Evolutionary conservation across 2,329 filamentous ascomycete genomes (phyloP).

Genomic region (Penicillium janthinellum): DNA sequence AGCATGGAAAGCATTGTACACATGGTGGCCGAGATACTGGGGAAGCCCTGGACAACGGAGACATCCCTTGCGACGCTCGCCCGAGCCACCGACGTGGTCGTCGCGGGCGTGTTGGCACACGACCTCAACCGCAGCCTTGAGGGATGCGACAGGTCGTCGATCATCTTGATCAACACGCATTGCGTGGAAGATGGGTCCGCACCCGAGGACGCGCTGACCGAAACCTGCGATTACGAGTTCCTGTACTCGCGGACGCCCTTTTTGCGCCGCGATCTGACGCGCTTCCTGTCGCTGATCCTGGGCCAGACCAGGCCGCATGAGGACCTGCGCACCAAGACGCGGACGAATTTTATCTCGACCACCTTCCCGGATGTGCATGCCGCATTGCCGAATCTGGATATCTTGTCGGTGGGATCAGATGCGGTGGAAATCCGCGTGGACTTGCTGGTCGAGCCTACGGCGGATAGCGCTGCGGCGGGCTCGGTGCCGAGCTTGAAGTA

Average conservation of each 20-base stretch:
- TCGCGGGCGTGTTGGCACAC: constrained; percentile 65
- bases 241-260: constrained; percentile 74
- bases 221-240: constrained; percentile 80
- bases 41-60: constrained; percentile 68
- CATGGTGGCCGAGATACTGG: constrained; percentile 75
- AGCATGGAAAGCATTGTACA: constrained; percentile 74
- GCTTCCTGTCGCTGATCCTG: constrained; percentile 77
- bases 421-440: constrained; percentile 85
- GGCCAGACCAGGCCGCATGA: constrained; percentile 79
- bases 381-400: constrained; percentile 81
- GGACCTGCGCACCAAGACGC: constrained; percentile 67
- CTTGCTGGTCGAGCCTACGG: constrained; percentile 70
- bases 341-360: constrained; percentile 83
- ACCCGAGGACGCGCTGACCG: constrained; percentile 66
- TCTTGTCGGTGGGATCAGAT: constrained; percentile 82
- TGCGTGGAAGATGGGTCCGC: constrained; percentile 71
- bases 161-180: constrained; percentile 75
- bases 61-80: constrained; percentile 58
- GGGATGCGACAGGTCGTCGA: constrained; percentile 58
- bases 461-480: constrained; percentile 60
- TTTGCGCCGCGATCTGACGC: constrained; percentile 72
- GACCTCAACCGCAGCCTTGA: constrained; percentile 61
- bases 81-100: constrained; percentile 60
- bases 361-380: constrained; percentile 85
- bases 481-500: constrained; percentile 77